Evolutionary conservation across 805 yeast species (phyloP), one percentile per base, ranked within the genome.

Genomic region (Yarrowia bubula): DNA sequence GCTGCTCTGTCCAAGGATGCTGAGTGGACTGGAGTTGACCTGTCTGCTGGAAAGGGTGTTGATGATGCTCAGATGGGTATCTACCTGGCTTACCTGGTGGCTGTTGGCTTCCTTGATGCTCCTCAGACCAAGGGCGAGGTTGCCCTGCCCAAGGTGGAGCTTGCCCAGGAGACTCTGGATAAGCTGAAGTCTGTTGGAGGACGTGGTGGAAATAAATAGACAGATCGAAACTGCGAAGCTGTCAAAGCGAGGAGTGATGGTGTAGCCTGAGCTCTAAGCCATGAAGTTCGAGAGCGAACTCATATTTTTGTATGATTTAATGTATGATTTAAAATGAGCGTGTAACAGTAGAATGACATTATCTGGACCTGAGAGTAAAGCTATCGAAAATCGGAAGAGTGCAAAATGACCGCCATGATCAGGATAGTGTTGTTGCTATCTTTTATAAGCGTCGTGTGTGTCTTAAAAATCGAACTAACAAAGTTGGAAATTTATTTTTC

Each of bases 31-130:
- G 90, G 89, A 13, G 80, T 76, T 55, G 96, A 91, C 71, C 78
- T 75, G 35, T 83, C 91, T 53, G 75, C 76, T 0, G 98, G 97
- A 9, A 81, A 78, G 61, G 98, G 97, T 58, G 88, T 92, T n/a
- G 84, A 84, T 65, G 74, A 76, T 28, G 78, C 80, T 33, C 87
- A 85, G 69, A 78, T 91, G 78, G 92, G 92, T 31, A 77, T 84
- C 63, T 95, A 93, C 75, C 82, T 93, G 68, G 80, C 95, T 18
- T 95, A 92, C 77, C 82, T 95, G 75, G 82, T 84, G 66, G 84
- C 86, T 70, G 86, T 88, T 70, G 96, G 96, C 0, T 95, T 88
- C 78, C 80, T 95, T 72, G 88, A 89, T 39, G 70, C 77, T 17
- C 93, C 97, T 63, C 70, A 80, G 1, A 71, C 70, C 2, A 60